These are phyloP conservation scores for Stereum hirsutum DNA, from an alignment of 1,284 basidiomycete genomes.

Conservation along the genomic window DNA sequence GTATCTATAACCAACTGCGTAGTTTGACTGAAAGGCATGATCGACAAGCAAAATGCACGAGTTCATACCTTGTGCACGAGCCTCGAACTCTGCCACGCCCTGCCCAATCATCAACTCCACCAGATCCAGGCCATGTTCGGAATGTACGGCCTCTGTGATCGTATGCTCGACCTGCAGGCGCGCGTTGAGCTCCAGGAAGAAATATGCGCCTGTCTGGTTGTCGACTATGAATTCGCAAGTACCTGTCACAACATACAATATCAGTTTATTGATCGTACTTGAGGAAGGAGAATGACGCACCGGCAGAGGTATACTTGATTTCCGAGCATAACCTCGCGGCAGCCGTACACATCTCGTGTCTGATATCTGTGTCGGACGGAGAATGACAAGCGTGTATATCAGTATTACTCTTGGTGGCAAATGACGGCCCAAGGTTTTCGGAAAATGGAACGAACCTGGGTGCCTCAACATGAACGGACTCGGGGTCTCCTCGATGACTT, in stretches of 20 bases:
- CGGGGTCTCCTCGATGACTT: slow-evolving; percentile 64
- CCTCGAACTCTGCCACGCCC: slow-evolving; percentile 28
- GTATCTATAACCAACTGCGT: too few species aligned
- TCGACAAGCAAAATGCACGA: too few species aligned
- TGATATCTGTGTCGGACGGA: slow-evolving; percentile 26
- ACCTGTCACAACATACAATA: slow-evolving; percentile 24
- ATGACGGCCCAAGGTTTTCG: neutral
- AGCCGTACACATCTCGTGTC: slow-evolving; percentile 39
- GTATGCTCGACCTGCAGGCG: slow-evolving; percentile 66
- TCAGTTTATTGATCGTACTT: neutral
- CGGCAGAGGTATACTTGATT: slow-evolving; percentile 53
- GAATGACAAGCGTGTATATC: slow-evolving; percentile 1
- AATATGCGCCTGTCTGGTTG: slow-evolving; percentile 43
- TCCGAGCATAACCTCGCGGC: slow-evolving; percentile 40
- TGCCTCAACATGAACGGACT: slow-evolving; percentile 38
- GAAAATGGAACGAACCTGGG: slow-evolving; percentile 22
- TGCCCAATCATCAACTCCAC: slow-evolving; percentile 59
- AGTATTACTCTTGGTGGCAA: too few species aligned
- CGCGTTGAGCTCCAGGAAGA: slow-evolving; percentile 73
- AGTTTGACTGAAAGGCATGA: too few species aligned
- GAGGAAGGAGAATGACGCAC: slow-evolving; percentile 18
- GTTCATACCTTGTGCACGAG: too few species aligned
- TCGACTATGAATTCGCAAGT: slow-evolving; percentile 67
- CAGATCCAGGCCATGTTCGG: slow-evolving; percentile 39
- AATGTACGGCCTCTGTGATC: slow-evolving; percentile 51